Base-by-base conservation (phyloP, 768 basidiomycete genomes). In the Crucibulum laeve region DNA sequence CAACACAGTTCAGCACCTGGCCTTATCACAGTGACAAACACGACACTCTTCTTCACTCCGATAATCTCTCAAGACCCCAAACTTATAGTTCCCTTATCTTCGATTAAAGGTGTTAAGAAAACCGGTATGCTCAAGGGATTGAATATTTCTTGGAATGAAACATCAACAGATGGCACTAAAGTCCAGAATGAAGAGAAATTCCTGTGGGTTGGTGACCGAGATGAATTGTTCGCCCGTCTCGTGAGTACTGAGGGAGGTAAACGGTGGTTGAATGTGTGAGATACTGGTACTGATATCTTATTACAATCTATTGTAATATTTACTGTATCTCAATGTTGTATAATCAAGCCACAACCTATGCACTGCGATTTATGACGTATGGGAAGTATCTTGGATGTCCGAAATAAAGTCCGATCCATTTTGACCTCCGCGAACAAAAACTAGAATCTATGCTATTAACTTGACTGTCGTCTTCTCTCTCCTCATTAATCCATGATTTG, bases 221-320 rank as follows among this genome's bases (percentile, higher is more conserved):
- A 86, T 57, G 83, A 85, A 37, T 56, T 86, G 14, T 85, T 87
- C 57, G 79, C 79, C 34, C 61, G 82, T 45, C 69, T 87, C 10
- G 68, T 84, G 14, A 78, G 78, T 13, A 59, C 62, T 50, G 69
- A 71, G n/a, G 18, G 17, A 22, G 73, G 73, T 17, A 62, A 60
- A 35, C 66, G 65, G 23, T 82, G 80, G 80, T 57, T 72, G 44
- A 73, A 65, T 49, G 53, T 71, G 22, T 77, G 60, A 71, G 32
- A 25, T 25, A n/a, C n/a, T n/a, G 28, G n/a, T n/a, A 30, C n/a
- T 8, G 28, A n/a, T n/a, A 8, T 30, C n/a, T 8, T 30, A 8
- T n/a, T 8, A 30, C n/a, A n/a, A 8, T 8, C 8, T 30, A 30
- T 30, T 8, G n/a, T 30, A 8, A 8, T 30, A 30, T 30, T 30